phyloP scores from a whole-genome alignment of 257 asterid species.

The Solanum corneliomulleri region DNA sequence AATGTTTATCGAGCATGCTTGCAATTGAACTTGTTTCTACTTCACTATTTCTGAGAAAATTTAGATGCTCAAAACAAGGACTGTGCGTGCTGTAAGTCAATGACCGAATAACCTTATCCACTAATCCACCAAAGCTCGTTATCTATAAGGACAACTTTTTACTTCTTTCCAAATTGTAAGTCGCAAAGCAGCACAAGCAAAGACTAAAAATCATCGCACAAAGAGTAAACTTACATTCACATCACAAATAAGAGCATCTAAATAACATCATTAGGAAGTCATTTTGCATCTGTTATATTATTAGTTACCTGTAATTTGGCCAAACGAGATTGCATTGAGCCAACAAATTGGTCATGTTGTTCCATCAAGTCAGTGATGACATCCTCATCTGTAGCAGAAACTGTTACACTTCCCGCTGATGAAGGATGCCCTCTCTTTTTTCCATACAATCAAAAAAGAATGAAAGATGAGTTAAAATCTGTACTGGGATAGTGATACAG shows the following conservation, averaged over 20 bases:
- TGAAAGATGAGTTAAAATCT: not conserved
- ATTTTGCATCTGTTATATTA: not conserved
- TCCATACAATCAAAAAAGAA: not conserved
- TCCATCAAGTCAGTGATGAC: constrained; percentile 65
- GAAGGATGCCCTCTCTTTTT: constrained; percentile 45
- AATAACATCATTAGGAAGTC: not conserved
- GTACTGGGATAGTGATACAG: not conserved
- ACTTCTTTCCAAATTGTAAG: not conserved
- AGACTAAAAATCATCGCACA: not conserved
- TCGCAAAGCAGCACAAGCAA: not conserved
- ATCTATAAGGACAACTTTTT: not conserved
- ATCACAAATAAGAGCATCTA: not conserved
- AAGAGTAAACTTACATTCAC: not conserved
- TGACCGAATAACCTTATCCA: not conserved
- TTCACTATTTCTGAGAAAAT: not conserved
- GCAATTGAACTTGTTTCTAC: not conserved
- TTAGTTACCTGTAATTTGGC: constrained; percentile 72
- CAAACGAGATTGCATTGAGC: constrained; percentile 84
- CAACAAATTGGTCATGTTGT: constrained; percentile 63
- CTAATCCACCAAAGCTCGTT: not conserved
- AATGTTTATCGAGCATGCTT: not conserved
- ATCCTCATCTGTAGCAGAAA: constrained; percentile 73
- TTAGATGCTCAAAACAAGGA: not conserved
- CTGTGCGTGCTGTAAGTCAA: not conserved
- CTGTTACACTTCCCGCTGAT: constrained; percentile 44